Conservation (phyloP, 2,329 filamentous ascomycete genomes). For the Leptographium procerum region DNA sequence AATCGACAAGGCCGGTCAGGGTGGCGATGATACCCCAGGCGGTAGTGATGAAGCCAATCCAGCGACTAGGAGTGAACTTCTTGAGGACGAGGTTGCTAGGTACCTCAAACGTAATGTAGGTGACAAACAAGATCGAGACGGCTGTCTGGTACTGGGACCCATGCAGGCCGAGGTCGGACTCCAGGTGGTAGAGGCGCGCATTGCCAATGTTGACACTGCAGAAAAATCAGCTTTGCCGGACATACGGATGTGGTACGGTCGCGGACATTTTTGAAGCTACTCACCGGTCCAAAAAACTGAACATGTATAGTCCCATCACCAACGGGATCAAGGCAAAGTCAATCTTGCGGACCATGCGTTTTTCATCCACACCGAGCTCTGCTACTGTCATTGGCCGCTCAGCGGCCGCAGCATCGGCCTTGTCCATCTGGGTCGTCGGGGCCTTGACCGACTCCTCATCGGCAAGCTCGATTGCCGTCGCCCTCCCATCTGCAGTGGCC, state of each 20-base stretch:
- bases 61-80: constrained; percentile 48
- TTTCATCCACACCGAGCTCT: constrained; percentile 27
- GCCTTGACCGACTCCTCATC: neutral
- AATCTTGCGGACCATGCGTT: constrained; percentile 50
- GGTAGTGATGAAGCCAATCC: constrained; percentile 52
- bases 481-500: neutral
- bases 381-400: neutral
- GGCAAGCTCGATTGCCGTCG: neutral
- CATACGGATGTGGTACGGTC: neutral
- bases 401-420: neutral
- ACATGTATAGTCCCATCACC: constrained; percentile 59
- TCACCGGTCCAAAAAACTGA: constrained; percentile 63
- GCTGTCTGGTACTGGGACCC: constrained; percentile 60
- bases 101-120: constrained; percentile 50
- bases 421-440: neutral
- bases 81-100: constrained; percentile 56
- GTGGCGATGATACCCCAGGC: constrained; percentile 60
- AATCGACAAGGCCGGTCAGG: constrained; percentile 55
- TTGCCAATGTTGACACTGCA: constrained; percentile 55
- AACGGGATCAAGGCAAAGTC: constrained; percentile 54
- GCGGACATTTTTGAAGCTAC: constrained; percentile 13
- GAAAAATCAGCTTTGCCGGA: neutral
- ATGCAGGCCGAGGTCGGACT: constrained; percentile 47
- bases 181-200: constrained; percentile 52
- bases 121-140: constrained; percentile 57